Evolutionary conservation across 306 rosid species (phyloP).

Genomic region (Betula pendula): DNA sequence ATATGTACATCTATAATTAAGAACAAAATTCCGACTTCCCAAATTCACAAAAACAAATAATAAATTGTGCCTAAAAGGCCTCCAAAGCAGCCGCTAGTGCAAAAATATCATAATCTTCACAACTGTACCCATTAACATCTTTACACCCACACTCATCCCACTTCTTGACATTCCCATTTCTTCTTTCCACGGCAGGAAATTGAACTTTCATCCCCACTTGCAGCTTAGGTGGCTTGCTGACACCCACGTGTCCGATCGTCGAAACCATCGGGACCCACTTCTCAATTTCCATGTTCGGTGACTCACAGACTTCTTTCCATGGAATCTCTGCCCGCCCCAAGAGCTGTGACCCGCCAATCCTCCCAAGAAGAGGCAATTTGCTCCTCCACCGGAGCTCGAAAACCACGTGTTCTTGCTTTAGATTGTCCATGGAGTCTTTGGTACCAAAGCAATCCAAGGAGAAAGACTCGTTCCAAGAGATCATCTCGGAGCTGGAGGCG

Average conservation of each 20-base stretch:
- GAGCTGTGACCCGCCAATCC: constrained; percentile 56
- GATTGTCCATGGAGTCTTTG: constrained; percentile 40
- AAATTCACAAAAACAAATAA: background rate
- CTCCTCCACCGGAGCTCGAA: constrained; percentile 70
- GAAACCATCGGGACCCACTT: constrained; percentile 61
- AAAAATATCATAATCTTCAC: constrained; percentile 57
- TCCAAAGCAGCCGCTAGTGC: constrained; percentile 62
- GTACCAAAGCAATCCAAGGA: constrained; percentile 64
- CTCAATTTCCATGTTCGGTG: constrained; percentile 59
- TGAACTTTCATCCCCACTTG: constrained; percentile 49
- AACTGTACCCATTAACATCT: constrained; percentile 39
- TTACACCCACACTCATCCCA: constrained; percentile 66
- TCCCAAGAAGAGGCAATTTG: constrained; percentile 33
- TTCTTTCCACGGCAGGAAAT: constrained; percentile 18
- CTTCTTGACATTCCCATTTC: constrained; percentile 18
- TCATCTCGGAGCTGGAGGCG: constrained; percentile 41
- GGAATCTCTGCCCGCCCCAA: constrained; percentile 64
- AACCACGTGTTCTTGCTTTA: constrained; percentile 53
- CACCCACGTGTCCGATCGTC: constrained; percentile 13
- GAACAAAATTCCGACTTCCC: background rate
- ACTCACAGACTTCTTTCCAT: constrained; percentile 57
- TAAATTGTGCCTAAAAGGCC: constrained; percentile 31
- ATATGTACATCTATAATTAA: background rate
- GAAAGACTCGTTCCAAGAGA: constrained; percentile 68
- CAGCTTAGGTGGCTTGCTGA: constrained; percentile 34